Conservation (phyloP, 331 rosid genomes). For the Spiraea crenata region DNA sequence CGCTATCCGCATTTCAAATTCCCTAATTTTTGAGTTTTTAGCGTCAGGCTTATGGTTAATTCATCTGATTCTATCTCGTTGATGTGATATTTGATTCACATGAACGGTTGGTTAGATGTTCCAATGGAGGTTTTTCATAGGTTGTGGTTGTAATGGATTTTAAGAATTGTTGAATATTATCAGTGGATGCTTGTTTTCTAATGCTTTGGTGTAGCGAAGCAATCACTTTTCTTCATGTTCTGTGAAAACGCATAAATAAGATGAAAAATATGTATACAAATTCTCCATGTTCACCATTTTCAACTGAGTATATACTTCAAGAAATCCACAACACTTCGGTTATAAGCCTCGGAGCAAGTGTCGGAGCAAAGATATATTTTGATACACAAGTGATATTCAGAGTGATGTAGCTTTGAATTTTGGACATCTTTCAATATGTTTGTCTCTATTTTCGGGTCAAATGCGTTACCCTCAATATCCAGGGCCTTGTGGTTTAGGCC, state of each 20-base stretch:
- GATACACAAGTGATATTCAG: too few relatives aligned
- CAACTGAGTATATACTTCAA: too few relatives aligned
- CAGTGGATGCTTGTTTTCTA: not conserved
- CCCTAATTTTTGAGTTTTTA: not conserved
- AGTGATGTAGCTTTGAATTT: too few relatives aligned
- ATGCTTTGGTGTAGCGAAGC: not conserved
- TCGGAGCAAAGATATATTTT: too few relatives aligned
- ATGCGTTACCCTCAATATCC: too few relatives aligned
- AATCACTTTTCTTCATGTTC: not conserved
- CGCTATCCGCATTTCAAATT: not conserved
- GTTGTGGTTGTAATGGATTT: not conserved
- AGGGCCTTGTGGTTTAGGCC: too few relatives aligned
- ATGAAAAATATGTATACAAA: too few relatives aligned
- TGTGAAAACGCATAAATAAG: not conserved
- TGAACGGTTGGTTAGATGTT: not conserved
- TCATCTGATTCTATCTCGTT: not conserved
- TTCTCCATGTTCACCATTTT: too few relatives aligned
- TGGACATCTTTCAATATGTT: too few relatives aligned
- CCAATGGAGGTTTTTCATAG: not conserved
- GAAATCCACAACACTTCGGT: too few relatives aligned
- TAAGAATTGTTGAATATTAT: not conserved
- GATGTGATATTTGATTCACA: not conserved
- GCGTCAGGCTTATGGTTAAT: not conserved
- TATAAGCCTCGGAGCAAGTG: too few relatives aligned
- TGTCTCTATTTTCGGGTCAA: too few relatives aligned